Conservation (phyloP, 345 rosid genomes). For the Ceriops tagal region DNA sequence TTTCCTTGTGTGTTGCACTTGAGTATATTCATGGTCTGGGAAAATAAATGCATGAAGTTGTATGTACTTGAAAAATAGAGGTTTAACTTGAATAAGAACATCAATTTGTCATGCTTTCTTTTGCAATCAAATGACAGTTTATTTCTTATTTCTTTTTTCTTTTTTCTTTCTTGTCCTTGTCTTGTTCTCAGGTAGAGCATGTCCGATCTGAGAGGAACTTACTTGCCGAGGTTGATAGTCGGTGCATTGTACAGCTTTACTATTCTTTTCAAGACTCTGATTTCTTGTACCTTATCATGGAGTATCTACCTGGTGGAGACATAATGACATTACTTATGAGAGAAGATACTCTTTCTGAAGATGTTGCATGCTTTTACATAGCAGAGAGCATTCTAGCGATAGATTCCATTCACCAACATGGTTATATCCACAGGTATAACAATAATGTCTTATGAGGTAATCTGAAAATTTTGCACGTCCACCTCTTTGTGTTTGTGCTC, state of each 20-base stretch:
- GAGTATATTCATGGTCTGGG: not conserved
- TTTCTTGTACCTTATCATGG: conserved; percentile 93
- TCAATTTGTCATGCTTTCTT: not conserved
- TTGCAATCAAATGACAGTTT: conserved; percentile 5
- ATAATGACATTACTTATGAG: conserved; percentile 98
- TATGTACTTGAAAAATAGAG: conserved; percentile 1
- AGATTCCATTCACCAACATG: conserved; percentile 18
- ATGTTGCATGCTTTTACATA: conserved; percentile 78
- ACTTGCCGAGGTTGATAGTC: conserved; percentile 95
- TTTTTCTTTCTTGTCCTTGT: conserved; percentile 1
- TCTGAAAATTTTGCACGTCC: too few relatives aligned
- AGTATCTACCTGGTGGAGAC: conserved; percentile 98
- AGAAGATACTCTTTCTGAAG: conserved; percentile 91
- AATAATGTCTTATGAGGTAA: not conserved
- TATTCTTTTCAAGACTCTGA: conserved; percentile 98
- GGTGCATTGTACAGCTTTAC: conserved; percentile 83
- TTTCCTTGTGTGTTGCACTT: not conserved
- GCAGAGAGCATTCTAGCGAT: conserved; percentile 25
- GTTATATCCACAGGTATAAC: conserved; percentile 16
- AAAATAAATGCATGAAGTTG: not conserved
- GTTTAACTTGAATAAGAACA: not conserved
- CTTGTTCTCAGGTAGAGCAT: conserved; percentile 79
- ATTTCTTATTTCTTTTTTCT: conserved; percentile 1
- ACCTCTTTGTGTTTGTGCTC: too few relatives aligned
- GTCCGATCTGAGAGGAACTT: conserved; percentile 98